Evolutionary conservation across 192 early-diverging fungal genomes (phyloP).

Genomic region (Entophlyctis luteolus): DNA sequence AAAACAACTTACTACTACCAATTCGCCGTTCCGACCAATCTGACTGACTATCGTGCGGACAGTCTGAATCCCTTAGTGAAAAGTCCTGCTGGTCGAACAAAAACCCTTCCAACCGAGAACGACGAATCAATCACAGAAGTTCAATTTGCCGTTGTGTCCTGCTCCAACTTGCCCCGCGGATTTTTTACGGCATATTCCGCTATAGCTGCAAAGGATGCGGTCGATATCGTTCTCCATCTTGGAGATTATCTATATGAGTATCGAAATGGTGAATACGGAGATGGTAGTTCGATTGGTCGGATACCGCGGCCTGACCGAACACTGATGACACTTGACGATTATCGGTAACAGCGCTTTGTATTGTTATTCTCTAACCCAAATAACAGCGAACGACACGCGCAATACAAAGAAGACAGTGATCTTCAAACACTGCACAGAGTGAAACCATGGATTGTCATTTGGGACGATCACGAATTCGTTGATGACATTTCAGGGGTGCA

Average conservation of each 20-base stretch:
- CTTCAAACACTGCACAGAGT: conserved; percentile 28
- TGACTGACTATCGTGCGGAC: background rate
- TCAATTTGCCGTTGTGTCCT: conserved; percentile 37
- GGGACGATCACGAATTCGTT: conserved; percentile 44
- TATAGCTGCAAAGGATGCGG: conserved; percentile 22
- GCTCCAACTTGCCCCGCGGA: conserved; percentile 34
- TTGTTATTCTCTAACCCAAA: conserved; percentile 11
- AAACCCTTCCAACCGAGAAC: conserved; percentile 33
- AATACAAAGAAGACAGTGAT: conserved; percentile 40
- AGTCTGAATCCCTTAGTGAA: background rate
- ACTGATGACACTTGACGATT: conserved; percentile 29
- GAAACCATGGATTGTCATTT: conserved; percentile 36
- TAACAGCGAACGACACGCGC: conserved; percentile 33
- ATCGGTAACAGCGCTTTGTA: conserved; percentile 19
- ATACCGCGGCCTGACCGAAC: conserved; percentile 30
- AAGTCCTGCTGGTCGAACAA: conserved; percentile 31
- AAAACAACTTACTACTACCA: conserved; percentile 33
- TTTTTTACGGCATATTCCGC: conserved; percentile 41
- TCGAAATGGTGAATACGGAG: conserved; percentile 33
- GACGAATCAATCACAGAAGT: conserved; percentile 13
- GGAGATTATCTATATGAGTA: conserved; percentile 49
- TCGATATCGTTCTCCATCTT: conserved; percentile 41
- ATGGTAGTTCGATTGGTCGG: conserved; percentile 29
- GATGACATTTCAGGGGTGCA: conserved; percentile 31
- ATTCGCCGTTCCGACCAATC: conserved; percentile 8